Evolutionary conservation across 768 basidiomycete genomes (phyloP).

Genomic region (Daedaleopsis sinensis): DNA sequence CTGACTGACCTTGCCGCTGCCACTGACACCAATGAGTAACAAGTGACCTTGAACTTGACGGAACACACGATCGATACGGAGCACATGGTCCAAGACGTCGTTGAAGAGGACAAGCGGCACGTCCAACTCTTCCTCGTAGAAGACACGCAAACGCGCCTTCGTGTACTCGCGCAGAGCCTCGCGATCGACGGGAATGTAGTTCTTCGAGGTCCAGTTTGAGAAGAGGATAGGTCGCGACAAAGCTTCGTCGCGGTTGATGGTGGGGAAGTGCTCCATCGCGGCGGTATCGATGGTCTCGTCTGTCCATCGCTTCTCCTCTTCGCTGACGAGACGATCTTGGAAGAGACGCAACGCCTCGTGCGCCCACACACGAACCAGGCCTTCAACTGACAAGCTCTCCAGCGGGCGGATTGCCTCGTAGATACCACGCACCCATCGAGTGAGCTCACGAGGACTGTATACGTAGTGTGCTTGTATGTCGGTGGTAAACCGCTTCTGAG

Average conservation of each 20-base stretch:
- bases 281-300: constrained; percentile 86
- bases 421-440: constrained; percentile 95
- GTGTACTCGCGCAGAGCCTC: constrained; percentile 94
- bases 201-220: constrained; percentile 98
- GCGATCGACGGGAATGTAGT: constrained; percentile 94
- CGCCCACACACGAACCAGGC: constrained; percentile 95
- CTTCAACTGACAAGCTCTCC: constrained; percentile 92
- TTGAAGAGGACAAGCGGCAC: constrained; percentile 98
- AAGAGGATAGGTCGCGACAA: constrained; percentile 89
- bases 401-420: constrained; percentile 96
- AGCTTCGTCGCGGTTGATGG: constrained; percentile 85
- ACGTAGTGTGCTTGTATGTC: constrained; percentile 99
- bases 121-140: constrained; percentile 98
- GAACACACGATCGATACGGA: constrained; percentile 98
- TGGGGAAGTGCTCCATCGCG: constrained; percentile 92
- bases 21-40: constrained; percentile 95
- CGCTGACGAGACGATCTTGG: constrained; percentile 93
- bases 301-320: constrained; percentile 94
- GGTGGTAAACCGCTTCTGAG: constrained; percentile 92
- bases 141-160: constrained; percentile 95
- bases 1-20: constrained; percentile 87
- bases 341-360: constrained; percentile 97
- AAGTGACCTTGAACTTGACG: constrained; percentile 97
- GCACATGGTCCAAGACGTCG: constrained; percentile 96
- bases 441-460: constrained; percentile 98